phyloP scores from a whole-genome alignment of 2,329 filamentous ascomycete genomes.

The Fusarium subtropicale region DNA sequence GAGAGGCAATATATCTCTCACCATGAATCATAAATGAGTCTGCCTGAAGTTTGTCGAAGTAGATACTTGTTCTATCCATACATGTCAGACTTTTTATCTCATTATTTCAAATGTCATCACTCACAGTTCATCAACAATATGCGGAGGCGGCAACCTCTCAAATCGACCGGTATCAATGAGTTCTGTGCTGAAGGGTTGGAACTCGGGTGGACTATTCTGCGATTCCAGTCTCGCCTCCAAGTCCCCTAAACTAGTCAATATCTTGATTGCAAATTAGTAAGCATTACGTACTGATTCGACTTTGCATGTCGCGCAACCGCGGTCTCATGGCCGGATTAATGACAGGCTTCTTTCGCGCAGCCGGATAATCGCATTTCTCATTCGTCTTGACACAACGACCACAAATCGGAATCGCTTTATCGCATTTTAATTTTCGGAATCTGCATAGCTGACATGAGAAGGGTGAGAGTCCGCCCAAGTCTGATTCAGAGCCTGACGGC shows the following conservation, averaged over 20 bases:
- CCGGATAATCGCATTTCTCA: slow-evolving; percentile 24
- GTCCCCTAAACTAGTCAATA: slow-evolving; percentile 46
- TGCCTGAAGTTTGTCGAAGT: slow-evolving; percentile 78
- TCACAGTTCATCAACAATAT: slow-evolving; percentile 34
- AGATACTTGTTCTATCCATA: slow-evolving; percentile 51
- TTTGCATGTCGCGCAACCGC: slow-evolving; percentile 29
- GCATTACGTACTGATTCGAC: slow-evolving; percentile 17
- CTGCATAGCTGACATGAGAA: slow-evolving; percentile 30
- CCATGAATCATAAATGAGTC: slow-evolving; percentile 80
- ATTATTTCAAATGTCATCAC: accelerated
- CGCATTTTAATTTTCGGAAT: slow-evolving; percentile 29
- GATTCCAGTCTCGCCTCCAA: slow-evolving; percentile 50
- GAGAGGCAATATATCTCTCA: slow-evolving; percentile 75
- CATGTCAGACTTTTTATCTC: accelerated
- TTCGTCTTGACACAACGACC: slow-evolving; percentile 26
- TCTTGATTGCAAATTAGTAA: accelerated
- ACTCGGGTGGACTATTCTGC: slow-evolving; percentile 8
- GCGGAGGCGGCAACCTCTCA: slow-evolving; percentile 29
- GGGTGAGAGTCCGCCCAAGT: slow-evolving; percentile 8
- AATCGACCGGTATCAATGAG: slow-evolving; percentile 35
- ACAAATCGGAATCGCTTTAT: slow-evolving; percentile 12
- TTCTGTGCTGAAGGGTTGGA: slow-evolving; percentile 11
- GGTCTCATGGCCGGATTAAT: slow-evolving; percentile 29
- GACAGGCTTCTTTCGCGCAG: slow-evolving; percentile 18
- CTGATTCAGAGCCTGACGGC: slow-evolving; percentile 26